A percentile compares a stretch with the other conserved stretches of the same genome.
Evolutionary conservation across 2,329 filamentous ascomycete genomes (phyloP).

Genomic region (Graphilbum fragrans): DNA sequence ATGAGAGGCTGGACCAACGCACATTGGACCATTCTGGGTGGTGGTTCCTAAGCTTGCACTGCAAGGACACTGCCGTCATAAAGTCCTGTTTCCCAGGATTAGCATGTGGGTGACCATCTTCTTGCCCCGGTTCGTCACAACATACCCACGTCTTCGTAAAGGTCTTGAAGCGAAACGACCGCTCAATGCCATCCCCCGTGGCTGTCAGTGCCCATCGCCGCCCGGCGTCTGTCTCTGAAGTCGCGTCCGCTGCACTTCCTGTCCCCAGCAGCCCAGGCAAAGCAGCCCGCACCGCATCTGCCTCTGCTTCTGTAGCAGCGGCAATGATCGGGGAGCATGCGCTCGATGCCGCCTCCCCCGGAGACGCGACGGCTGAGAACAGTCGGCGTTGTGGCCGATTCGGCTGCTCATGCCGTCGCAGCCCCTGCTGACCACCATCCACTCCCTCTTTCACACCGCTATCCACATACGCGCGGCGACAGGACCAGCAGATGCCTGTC

Average conservation of each 20-base stretch:
- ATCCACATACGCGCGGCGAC: too few species aligned
- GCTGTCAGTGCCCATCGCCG: conserved; percentile 36
- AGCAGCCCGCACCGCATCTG: conserved; percentile 8
- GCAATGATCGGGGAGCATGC: not conserved
- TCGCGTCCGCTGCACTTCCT: not conserved
- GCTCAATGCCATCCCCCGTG: conserved; percentile 42
- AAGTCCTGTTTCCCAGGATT: conserved; percentile 51
- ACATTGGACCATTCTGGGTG: conserved; percentile 71
- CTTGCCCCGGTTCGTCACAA: conserved; percentile 6
- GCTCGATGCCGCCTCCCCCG: not conserved
- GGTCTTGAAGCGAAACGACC: conserved; percentile 50
- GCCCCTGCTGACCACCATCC: too few species aligned
- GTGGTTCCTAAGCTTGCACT: conserved; percentile 57
- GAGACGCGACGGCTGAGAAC: not conserved
- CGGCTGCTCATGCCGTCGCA: not conserved
- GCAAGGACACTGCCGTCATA: conserved; percentile 58
- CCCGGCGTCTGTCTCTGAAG: conserved; percentile 10
- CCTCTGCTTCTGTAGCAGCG: conserved; percentile 2
- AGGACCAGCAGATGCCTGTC: too few species aligned
- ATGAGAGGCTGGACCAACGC: conserved; percentile 14
- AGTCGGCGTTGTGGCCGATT: not conserved
- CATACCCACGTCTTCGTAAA: conserved; percentile 54
- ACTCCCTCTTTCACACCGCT: too few species aligned
- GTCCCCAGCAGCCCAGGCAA: conserved; percentile 21
- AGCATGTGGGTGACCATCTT: not conserved